These are phyloP conservation scores for Candida peoriensis DNA, from an alignment of 805 yeast species.

Conservation along the genomic window DNA sequence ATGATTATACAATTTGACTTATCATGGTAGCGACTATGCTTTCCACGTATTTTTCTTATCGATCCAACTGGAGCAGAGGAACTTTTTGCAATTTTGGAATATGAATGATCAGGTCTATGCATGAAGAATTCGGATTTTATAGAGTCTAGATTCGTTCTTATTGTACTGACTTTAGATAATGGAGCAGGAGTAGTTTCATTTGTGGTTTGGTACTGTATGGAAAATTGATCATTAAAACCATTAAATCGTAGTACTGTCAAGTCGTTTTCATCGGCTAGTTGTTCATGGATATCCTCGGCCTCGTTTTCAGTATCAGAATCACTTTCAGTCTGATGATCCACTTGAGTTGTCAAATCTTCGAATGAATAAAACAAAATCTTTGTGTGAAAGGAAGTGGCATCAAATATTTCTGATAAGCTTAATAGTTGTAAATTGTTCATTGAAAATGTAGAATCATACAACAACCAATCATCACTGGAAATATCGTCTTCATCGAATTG, in stretches of 20 bases:
- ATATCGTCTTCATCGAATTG: constrained; percentile 17
- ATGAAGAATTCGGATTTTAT: constrained; percentile 21
- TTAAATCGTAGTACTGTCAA: constrained; percentile 23
- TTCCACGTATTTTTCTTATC: constrained; percentile 1
- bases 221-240: constrained; percentile 8
- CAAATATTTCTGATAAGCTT: constrained; percentile 29
- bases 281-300: constrained; percentile 7
- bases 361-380: constrained; percentile 30
- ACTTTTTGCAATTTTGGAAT: constrained; percentile 7
- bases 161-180: constrained; percentile 21
- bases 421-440: constrained; percentile 31
- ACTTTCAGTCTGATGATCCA: constrained; percentile 10
- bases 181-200: constrained; percentile 14
- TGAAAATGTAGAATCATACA: constrained; percentile 34
- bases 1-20: constrained; percentile 6
- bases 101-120: constrained; percentile 19
- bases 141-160: constrained; percentile 17
- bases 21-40: constrained; percentile 1
- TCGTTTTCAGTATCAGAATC: constrained; percentile 7
- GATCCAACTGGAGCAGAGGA: constrained; percentile 7
- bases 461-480: constrained; percentile 35
- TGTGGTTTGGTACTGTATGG: constrained; percentile 11
- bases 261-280: constrained; percentile 16
- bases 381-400: constrained; percentile 21
- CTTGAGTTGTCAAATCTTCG: constrained; percentile 6